Evolutionary conservation across 805 yeast genomes (phyloP).

Genomic region (Yamadazyma takamatsuzukensis): DNA sequence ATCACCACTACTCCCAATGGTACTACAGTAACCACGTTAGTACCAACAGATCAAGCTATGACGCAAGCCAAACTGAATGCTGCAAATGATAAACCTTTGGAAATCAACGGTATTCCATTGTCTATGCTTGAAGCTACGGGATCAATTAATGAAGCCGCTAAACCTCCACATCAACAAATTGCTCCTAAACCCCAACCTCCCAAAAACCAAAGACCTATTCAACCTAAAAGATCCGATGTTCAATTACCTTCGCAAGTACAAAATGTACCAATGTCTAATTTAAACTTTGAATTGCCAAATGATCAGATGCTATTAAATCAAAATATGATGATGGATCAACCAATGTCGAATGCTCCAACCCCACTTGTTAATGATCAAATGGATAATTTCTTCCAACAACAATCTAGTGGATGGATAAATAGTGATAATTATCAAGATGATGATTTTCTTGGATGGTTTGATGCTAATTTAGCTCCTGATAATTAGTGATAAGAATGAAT

Average conservation of each 20-base stretch:
- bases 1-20: conserved; percentile 90
- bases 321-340: conserved; percentile 7
- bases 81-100: conserved; percentile 45
- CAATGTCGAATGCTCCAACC: conserved; percentile 4
- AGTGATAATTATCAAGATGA: conserved; percentile 57
- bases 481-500: no score
- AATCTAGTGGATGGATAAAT: conserved; percentile 82
- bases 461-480: conserved; percentile 47
- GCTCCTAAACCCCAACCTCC: no score
- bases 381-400: conserved; percentile 72
- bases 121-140: conserved; percentile 80
- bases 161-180: not conserved
- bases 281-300: conserved; percentile 9
- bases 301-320: conserved; percentile 9
- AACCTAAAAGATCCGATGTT: no score
- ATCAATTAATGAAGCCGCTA: conserved; percentile 24
- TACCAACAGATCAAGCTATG: conserved; percentile 80
- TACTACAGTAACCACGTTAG: conserved; percentile 83
- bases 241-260: no score
- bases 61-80: conserved; percentile 56
- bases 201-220: no score
- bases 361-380: conserved; percentile 28
- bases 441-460: conserved; percentile 94
- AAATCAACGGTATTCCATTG: conserved; percentile 66
- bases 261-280: no score